Base-by-base conservation (phyloP, 2,329 filamentous ascomycete genomes). In the Penicillium sp. region DNA sequence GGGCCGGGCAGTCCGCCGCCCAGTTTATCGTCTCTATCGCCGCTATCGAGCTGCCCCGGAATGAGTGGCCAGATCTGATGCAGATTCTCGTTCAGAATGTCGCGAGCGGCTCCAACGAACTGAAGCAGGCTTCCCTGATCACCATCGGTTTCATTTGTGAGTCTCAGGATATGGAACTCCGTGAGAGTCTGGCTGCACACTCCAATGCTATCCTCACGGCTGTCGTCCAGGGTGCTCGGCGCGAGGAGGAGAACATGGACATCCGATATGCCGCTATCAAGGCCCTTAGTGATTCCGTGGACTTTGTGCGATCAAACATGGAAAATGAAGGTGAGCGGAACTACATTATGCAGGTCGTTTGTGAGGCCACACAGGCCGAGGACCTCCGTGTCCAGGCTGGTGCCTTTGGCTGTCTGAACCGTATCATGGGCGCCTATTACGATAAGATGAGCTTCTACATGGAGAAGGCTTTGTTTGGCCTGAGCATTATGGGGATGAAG, bases 381-480 rank as follows among this genome's bases (percentile, higher is more conserved):
- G 95, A 99, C 78, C 87, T 86, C 62, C 88, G 93, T 75, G 96
- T 99, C 78, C 93, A 98, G 80, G 92, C 97, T 77, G 93, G 93
- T 64, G 92, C 95, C 48, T 99, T 97, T 77, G 95, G 95, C 71
- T 98, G 95, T 78, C 83, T 99, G 70, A 99, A 99, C 86, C 89
- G 95, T 73, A 98, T 99, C 79, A 99, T 99, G 95, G 91, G 87
- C 64, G 87, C 97, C 66, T 99, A 99, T 85, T 99, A 99, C 79
- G 95, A 99, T 74, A 96, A 97, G 83, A 99, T 99, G 95, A 90
- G 93, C 73, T 99, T 97, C 82, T 99, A 99, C 84, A 99, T 99
- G 95, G 95, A 99, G 85, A 98, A 98, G 87, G 95, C 95, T 41
- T 86, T 99, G 48, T 99, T 99, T 72, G 95, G 95, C 62, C 86